Conservation (phyloP, 352 stramenopile species). For the Pythium insidiosum region DNA sequence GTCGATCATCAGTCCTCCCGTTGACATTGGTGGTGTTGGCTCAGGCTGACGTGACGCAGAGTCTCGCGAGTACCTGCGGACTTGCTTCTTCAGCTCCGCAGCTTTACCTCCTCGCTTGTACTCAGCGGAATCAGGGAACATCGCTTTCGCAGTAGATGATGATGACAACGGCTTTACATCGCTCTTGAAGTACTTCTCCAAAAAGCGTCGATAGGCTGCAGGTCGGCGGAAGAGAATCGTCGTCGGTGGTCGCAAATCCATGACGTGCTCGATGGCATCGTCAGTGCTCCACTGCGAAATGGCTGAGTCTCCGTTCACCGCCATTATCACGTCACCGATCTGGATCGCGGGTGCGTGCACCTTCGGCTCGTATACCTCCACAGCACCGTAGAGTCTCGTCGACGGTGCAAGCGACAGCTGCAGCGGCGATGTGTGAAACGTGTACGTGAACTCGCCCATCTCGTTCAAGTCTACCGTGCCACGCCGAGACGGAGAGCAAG, state of each 20-base stretch:
- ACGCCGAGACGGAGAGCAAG: too few species aligned
- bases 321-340: conserved; percentile 61
- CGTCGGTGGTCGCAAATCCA: conserved; percentile 30
- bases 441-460: conserved; percentile 52
- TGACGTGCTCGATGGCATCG: conserved; percentile 52
- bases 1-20: not conserved
- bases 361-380: conserved; percentile 69
- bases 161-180: conserved; percentile 30
- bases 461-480: conserved; percentile 23
- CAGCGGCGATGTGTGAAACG: conserved; percentile 42
- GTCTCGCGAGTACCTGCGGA: too few species aligned
- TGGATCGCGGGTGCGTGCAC: conserved; percentile 27
- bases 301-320: conserved; percentile 43
- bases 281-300: conserved; percentile 37
- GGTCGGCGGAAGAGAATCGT: conserved; percentile 46
- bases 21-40: too few species aligned
- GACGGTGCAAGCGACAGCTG: conserved; percentile 46
- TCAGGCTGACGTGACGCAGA: too few species aligned
- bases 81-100: conserved; percentile 7
- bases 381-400: conserved; percentile 62
- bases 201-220: conserved; percentile 43
- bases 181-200: conserved; percentile 29
- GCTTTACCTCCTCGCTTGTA: conserved; percentile 33
- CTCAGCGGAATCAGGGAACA: conserved; percentile 59
- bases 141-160: conserved; percentile 38